Evolutionary conservation across 768 basidiomycete species (phyloP), one percentile per base, ranked within the genome.

Genomic region (Tulasnella calospora): DNA sequence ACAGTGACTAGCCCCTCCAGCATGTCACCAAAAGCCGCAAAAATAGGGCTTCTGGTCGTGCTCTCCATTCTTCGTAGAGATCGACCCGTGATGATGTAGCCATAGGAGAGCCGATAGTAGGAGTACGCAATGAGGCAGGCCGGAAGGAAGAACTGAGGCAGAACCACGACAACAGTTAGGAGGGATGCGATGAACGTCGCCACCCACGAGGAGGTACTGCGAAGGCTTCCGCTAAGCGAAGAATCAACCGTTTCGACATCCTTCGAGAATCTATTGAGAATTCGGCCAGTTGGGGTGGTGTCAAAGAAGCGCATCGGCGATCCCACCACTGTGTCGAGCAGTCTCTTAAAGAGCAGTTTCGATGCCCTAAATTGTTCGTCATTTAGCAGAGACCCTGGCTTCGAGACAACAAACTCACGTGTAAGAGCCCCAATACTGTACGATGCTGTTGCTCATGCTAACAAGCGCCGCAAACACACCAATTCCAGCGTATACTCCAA

Each of bases 21-120:
- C n/a, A 84, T 84, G 82, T 95, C 94, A 17, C 89, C 89, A 80
- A 94, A 95, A 77, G 91, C 92, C 9, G 92, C 92, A 84, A 92
- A 94, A 79, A 94, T 94, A 0, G 94, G 93, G 0, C 92, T 93
- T 17, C 94, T 88, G 0, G 92, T 89, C 81, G 94, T 96, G 0
- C 94, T 94, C 83, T 97, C 96, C 91, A 98, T 94, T 27, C 96
- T 88, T 78, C 94, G 89, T 27, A 97, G 85, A 82, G 96, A 94
- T 69, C 95, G 89, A 0, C 94, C 93, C 0, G 93, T 93, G 81
- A 90, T 90, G 38, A 85, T 80, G 80, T 84, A 82, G 1, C 72
- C 81, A 57, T 77, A 74, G 93, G 85, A 83, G 23, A 94, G 86
- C 41, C 87, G 83, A 69, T 90, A 90, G 82, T 96, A 96, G 30